A percentile compares a stretch with the other conserved stretches of the same genome.
These are phyloP conservation scores for Colletotrichum sp. DNA, from an alignment of 2,329 filamentous ascomycete species.

Conservation along the genomic window DNA sequence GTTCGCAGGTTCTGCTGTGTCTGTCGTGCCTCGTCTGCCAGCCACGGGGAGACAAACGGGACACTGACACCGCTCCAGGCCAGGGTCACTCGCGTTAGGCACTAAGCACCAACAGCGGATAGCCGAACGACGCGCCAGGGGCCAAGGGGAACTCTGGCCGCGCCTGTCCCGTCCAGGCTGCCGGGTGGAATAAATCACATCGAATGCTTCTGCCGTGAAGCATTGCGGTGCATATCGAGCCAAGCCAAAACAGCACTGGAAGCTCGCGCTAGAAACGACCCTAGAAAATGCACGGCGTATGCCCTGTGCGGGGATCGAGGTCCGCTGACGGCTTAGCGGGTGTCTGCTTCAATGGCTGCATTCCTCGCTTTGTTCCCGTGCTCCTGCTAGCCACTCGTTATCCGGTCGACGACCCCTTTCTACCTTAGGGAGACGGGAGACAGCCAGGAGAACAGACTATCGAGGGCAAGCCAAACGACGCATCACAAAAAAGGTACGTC, in stretches of 20 bases:
- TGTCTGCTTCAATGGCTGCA: not conserved
- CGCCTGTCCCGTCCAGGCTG: not conserved
- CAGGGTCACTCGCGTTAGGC: not conserved
- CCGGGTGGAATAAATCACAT: not conserved
- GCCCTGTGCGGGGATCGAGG: slow-evolving; percentile 15
- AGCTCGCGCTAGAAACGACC: slow-evolving; percentile 10
- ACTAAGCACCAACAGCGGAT: slow-evolving; percentile 7
- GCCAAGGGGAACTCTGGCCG: not conserved
- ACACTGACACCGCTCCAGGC: not conserved
- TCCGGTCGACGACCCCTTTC: slow-evolving; percentile 12
- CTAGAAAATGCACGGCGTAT: slow-evolving; percentile 16
- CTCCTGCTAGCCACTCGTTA: not conserved
- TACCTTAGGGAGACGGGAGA: not conserved
- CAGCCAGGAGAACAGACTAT: not conserved
- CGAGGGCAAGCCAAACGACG: not conserved
- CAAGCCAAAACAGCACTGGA: slow-evolving; percentile 5
- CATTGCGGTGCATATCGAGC: not conserved
- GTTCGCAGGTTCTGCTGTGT: not conserved
- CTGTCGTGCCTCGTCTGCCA: not conserved
- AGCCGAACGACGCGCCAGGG: not conserved
- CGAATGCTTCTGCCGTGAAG: not conserved
- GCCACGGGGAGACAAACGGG: not conserved
- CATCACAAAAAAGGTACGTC: not conserved
- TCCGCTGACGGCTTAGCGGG: slow-evolving; percentile 12
- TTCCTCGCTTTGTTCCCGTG: slow-evolving; percentile 15